A percentile compares a stretch with the other conserved stretches of the same genome.
Evolutionary conservation across 2,329 filamentous ascomycete species (phyloP).

Genomic region (Cadophora gregata): DNA sequence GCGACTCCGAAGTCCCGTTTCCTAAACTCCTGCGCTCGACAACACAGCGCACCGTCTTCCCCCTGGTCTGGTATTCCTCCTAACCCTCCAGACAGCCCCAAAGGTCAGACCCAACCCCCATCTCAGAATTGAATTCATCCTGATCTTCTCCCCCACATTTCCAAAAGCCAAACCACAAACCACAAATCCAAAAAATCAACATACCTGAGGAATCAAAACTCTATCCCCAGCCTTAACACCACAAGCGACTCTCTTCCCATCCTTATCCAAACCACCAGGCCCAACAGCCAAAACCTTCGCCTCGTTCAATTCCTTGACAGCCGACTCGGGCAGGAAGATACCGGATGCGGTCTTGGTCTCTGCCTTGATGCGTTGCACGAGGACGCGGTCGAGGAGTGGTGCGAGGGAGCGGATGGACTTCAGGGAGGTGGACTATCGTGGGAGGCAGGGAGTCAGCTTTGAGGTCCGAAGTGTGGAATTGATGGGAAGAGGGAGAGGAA

Average conservation of each 20-base stretch:
- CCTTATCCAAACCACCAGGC: slow-evolving; percentile 84
- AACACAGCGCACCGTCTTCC: too few relatives aligned
- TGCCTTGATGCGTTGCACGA: slow-evolving; percentile 97
- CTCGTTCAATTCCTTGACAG: slow-evolving; percentile 98
- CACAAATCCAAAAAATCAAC: slow-evolving; percentile 42
- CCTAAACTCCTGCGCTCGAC: background rate
- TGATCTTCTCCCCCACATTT: background rate
- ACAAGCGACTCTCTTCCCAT: slow-evolving; percentile 86
- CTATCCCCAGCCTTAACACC: slow-evolving; percentile 85
- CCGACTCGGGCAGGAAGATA: slow-evolving; percentile 96
- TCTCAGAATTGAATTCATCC: too few relatives aligned
- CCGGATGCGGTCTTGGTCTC: slow-evolving; percentile 95
- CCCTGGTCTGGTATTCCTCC: too few relatives aligned
- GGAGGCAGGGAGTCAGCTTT: background rate
- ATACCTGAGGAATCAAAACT: slow-evolving; percentile 93
- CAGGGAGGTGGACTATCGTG: slow-evolving; percentile 71
- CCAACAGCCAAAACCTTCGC: slow-evolving; percentile 95
- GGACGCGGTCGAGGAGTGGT: slow-evolving; percentile 95
- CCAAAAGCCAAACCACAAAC: slow-evolving; percentile 2
- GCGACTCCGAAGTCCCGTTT: background rate
- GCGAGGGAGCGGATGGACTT: slow-evolving; percentile 95
- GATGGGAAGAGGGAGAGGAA: background rate
- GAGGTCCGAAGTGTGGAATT: background rate
- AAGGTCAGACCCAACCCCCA: too few relatives aligned
- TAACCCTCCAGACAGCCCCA: background rate